Conservation (phyloP, 345 rosid genomes). For the Citrus inodora region DNA sequence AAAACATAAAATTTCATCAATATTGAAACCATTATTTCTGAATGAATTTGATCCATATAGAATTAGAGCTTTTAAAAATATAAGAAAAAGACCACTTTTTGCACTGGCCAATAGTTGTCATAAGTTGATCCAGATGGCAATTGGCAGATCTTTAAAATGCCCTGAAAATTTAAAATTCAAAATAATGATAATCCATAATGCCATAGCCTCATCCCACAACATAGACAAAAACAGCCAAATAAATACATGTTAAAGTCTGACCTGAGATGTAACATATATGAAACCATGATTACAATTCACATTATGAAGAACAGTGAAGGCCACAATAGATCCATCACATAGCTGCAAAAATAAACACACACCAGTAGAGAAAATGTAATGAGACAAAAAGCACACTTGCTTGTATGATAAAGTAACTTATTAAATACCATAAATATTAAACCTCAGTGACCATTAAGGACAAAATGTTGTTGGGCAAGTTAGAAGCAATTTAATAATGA, state of each 20-base stretch:
- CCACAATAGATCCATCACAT: conserved; percentile 88
- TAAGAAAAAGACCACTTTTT: conserved; percentile 48
- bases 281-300: conserved; percentile 96
- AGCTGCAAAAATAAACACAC: conserved; percentile 46
- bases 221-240: conserved; percentile 9
- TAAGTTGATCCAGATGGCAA: conserved; percentile 75
- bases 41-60: not conserved
- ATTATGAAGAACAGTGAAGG: conserved; percentile 97
- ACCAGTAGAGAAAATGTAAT: conserved; percentile 14
- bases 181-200: conserved; percentile 8
- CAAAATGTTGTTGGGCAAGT: not conserved
- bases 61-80: not conserved
- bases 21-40: not conserved
- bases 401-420: not conserved
- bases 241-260: conserved; percentile 24
- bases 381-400: conserved; percentile 22
- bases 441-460: not conserved
- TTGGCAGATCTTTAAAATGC: conserved; percentile 90
- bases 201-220: conserved; percentile 13
- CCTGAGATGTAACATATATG: conserved; percentile 93
- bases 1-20: conserved; percentile 15
- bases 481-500: not conserved
- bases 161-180: conserved; percentile 44
- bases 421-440: not conserved
- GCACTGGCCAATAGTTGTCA: conserved; percentile 98